phyloP scores from a whole-genome alignment of 345 rosid genomes.

The Citrus unshiu region DNA sequence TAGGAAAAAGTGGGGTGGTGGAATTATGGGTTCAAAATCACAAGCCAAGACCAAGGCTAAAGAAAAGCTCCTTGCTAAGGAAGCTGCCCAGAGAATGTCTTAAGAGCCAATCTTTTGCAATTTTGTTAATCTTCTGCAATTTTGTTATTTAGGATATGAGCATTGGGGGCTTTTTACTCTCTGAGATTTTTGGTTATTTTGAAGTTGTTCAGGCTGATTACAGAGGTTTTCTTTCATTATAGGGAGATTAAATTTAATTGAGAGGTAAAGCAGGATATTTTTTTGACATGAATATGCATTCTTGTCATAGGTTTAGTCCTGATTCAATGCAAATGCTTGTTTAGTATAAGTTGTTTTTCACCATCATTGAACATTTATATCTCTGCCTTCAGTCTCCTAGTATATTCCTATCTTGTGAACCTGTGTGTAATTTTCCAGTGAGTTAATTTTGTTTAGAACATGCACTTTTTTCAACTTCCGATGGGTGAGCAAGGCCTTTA shows the following conservation, averaged over 20 bases:
- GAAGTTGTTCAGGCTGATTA: not conserved
- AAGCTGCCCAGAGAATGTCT: slow-evolving; percentile 71
- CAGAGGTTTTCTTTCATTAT: not conserved
- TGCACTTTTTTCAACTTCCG: not conserved
- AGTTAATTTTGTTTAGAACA: not conserved
- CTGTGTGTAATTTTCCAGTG: not conserved
- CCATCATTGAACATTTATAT: not conserved
- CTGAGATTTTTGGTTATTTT: not conserved
- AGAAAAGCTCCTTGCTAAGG: slow-evolving; percentile 66
- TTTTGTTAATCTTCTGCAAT: slow-evolving; percentile 1
- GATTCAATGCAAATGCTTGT: too few relatives aligned
- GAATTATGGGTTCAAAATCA: slow-evolving; percentile 88
- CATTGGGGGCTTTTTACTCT: not conserved
- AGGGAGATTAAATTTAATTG: not conserved
- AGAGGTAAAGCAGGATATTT: not conserved
- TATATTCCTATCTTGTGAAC: not conserved
- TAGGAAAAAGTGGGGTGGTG: slow-evolving; percentile 87
- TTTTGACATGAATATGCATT: too few relatives aligned
- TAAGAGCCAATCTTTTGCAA: slow-evolving; percentile 14
- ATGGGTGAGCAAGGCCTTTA: not conserved
- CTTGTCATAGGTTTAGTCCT: too few relatives aligned
- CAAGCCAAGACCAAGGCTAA: slow-evolving; percentile 75
- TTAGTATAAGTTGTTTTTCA: too few relatives aligned
- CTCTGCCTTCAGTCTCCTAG: not conserved
- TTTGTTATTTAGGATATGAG: not conserved